phyloP scores from a whole-genome alignment of 1,284 basidiomycete genomes.

The Mycosarcoma maydis region DNA sequence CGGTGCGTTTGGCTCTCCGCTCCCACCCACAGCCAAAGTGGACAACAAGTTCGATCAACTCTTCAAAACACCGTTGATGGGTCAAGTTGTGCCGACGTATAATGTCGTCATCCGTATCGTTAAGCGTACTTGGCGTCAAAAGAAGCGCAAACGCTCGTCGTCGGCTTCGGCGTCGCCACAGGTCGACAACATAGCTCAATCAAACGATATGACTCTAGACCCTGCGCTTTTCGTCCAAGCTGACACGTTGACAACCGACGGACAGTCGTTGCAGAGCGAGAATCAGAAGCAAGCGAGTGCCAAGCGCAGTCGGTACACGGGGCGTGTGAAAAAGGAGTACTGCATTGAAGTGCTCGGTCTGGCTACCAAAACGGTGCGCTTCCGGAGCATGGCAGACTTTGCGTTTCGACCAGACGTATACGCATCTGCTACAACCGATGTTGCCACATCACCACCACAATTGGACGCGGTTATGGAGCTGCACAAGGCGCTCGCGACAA shows the following conservation, averaged over 20 bases:
- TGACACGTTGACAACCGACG: not conserved
- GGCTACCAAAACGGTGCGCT: constrained; percentile 82
- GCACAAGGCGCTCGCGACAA: constrained; percentile 46
- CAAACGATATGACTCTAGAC: constrained; percentile 12
- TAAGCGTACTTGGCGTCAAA: constrained; percentile 49
- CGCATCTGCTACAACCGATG: not conserved
- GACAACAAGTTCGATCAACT: constrained; percentile 8
- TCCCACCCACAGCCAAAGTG: too few relatives aligned
- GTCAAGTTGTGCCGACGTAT: constrained; percentile 40
- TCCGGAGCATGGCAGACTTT: constrained; percentile 71
- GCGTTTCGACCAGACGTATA: constrained; percentile 50
- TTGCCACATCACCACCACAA: not conserved
- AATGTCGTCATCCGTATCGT: constrained; percentile 49
- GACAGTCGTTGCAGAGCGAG: not conserved
- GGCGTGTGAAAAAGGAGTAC: constrained; percentile 71
- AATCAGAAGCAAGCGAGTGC: not conserved
- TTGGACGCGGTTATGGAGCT: constrained; percentile 43
- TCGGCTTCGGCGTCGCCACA: not conserved
- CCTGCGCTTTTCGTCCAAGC: constrained; percentile 16
- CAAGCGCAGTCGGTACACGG: constrained; percentile 18
- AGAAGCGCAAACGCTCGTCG: constrained; percentile 23
- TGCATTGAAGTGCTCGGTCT: constrained; percentile 80
- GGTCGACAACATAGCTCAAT: not conserved
- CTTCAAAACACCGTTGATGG: constrained; percentile 41
- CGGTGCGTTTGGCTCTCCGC: constrained; percentile 5